Conservation (phyloP, 2,329 filamentous ascomycete species). For the Penicillium polonicum region DNA sequence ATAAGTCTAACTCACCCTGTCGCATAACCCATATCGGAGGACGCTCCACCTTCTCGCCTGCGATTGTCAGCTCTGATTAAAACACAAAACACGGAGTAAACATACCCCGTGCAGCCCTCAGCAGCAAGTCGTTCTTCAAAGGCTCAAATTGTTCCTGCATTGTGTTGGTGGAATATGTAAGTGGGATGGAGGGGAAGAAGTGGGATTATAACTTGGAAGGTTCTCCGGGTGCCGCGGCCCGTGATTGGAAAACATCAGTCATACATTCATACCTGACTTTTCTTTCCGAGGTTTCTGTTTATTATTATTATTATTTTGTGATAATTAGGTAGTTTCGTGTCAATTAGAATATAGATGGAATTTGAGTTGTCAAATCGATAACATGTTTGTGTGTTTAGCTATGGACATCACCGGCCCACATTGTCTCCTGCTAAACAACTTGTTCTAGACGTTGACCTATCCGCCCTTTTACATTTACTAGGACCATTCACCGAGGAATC, state of each 20-base stretch:
- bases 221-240: conserved; percentile 20
- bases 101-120: conserved; percentile 83
- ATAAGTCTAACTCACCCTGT: conserved; percentile 66
- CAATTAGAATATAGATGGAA: background rate
- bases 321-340: background rate
- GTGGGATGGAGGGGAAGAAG: conserved; percentile 25
- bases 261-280: background rate
- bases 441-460: background rate
- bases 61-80: conserved; percentile 23
- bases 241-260: conserved; percentile 6
- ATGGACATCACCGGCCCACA: background rate
- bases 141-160: conserved; percentile 76
- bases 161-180: conserved; percentile 30
- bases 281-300: background rate
- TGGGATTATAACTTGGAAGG: conserved; percentile 16
- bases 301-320: background rate
- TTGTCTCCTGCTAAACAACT: background rate
- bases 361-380: too few species aligned
- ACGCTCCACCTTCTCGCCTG: conserved; percentile 86
- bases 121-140: conserved; percentile 86
- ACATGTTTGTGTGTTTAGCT: background rate
- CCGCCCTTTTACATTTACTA: background rate
- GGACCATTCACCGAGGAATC: background rate
- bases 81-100: background rate
- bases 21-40: conserved; percentile 99